A percentile compares a stretch with the other conserved stretches of the same genome.
These are phyloP conservation scores for Periconia sp. DNA, from an alignment of 2,329 filamentous ascomycete species.

Conservation along the genomic window DNA sequence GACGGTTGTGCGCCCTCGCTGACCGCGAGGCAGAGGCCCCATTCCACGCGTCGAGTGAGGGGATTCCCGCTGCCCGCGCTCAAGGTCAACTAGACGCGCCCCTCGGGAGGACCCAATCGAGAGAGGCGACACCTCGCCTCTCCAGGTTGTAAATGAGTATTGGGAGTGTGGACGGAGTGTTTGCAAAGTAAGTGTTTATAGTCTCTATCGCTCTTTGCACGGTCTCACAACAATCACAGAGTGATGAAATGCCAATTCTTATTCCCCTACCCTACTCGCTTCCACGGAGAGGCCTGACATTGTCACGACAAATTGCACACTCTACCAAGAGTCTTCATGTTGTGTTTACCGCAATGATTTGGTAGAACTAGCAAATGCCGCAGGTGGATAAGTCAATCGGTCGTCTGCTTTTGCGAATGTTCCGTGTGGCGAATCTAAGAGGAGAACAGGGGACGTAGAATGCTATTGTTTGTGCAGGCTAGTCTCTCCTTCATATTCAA, in stretches of 20 bases:
- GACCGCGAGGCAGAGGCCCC: conserved; percentile 82
- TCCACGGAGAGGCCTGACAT: conserved; percentile 37
- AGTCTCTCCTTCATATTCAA: conserved; percentile 33
- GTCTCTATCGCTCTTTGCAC: no score
- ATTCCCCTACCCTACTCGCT: conserved; percentile 43
- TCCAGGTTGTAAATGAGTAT: conserved; percentile 47
- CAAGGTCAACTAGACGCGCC: conserved; percentile 41
- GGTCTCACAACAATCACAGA: no score
- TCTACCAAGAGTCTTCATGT: neutral
- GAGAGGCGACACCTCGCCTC: conserved; percentile 44
- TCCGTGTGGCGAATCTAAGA: conserved; percentile 26
- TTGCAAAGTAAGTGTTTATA: conserved; percentile 40
- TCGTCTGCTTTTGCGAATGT: conserved; percentile 34
- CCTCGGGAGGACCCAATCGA: conserved; percentile 34
- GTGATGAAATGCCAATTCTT: conserved; percentile 45
- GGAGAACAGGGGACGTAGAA: conserved; percentile 29
- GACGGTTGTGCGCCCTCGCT: conserved; percentile 88
- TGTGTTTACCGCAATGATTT: neutral
- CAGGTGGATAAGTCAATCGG: conserved; percentile 19
- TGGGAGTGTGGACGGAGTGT: conserved; percentile 43
- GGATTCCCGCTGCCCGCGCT: conserved; percentile 58
- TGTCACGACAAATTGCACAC: no score
- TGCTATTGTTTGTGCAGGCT: conserved; percentile 33
- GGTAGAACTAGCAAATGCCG: neutral
- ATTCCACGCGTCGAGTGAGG: conserved; percentile 58